Evolutionary conservation across 176 grass and related monocot species (phyloP).

Genomic region (Triticum aestivum): IWGSC_CS_RefSeq_v2.1 NC_057812.1:730457826-730458325

Average conservation of each 20-base stretch:
- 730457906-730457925: constrained; percentile 95
- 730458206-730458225: constrained; percentile 70
- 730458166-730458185: constrained; percentile 82
- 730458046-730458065: constrained; percentile 93
- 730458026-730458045: constrained; percentile 71
- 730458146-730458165: constrained; percentile 74
- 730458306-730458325: constrained; percentile 91
- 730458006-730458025: constrained; percentile 76
- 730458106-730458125: constrained; percentile 68
- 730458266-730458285: constrained; percentile 83
- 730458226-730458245: constrained; percentile 79
- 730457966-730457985: constrained; percentile 87
- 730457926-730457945: constrained; percentile 91
- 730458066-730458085: constrained; percentile 80
- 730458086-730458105: constrained; percentile 86
- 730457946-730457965: constrained; percentile 88
- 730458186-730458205: constrained; percentile 78
- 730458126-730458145: constrained; percentile 89
- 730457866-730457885: constrained; percentile 86
- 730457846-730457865: constrained; percentile 93
- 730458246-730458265: constrained; percentile 90
- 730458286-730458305: constrained; percentile 80
- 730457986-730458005: constrained; percentile 92
- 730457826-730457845: constrained; percentile 97
- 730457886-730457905: constrained; percentile 85